Conservation (phyloP, 139 green algal genomes). For the Penium margaritaceum region DNA sequence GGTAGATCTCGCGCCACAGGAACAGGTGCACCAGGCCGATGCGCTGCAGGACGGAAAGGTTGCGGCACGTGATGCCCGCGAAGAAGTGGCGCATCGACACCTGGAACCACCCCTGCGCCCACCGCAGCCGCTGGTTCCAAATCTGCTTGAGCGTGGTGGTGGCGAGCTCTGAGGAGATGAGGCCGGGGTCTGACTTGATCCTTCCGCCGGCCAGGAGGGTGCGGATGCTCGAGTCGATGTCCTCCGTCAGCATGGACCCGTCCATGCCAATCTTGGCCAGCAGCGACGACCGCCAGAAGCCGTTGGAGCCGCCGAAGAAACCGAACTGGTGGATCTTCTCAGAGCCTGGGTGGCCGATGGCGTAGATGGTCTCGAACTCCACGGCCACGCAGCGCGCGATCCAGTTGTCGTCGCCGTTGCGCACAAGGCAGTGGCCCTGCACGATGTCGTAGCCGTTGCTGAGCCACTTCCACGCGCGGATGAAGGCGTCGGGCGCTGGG, state of each 20-base stretch:
- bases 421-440: slow-evolving; percentile 37
- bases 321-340: slow-evolving; percentile 35
- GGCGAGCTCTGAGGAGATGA: slow-evolving; percentile 35
- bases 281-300: slow-evolving; percentile 29
- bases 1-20: slow-evolving; percentile 35
- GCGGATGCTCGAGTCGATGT: slow-evolving; percentile 39
- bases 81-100: slow-evolving; percentile 35
- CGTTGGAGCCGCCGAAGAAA: slow-evolving; percentile 43
- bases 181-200: slow-evolving; percentile 35
- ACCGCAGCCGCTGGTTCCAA: slow-evolving; percentile 43
- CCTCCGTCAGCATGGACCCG: slow-evolving; percentile 36
- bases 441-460: slow-evolving; percentile 41
- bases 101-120: slow-evolving; percentile 45
- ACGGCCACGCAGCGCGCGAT: slow-evolving; percentile 23
- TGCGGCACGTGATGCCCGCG: slow-evolving; percentile 11
- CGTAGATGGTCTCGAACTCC: slow-evolving; percentile 36
- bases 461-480: slow-evolving; percentile 37
- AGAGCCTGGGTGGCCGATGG: slow-evolving; percentile 33
- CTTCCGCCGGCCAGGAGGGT: slow-evolving; percentile 16
- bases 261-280: slow-evolving; percentile 38
- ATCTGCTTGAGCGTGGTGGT: slow-evolving; percentile 25
- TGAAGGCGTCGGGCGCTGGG: slow-evolving; percentile 32
- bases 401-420: slow-evolving; percentile 27
- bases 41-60: slow-evolving; percentile 23
- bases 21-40: slow-evolving; percentile 33